These are phyloP conservation scores for Peribolospora kevripleyi DNA, from an alignment of 768 basidiomycete species.

Conservation along the genomic window DNA sequence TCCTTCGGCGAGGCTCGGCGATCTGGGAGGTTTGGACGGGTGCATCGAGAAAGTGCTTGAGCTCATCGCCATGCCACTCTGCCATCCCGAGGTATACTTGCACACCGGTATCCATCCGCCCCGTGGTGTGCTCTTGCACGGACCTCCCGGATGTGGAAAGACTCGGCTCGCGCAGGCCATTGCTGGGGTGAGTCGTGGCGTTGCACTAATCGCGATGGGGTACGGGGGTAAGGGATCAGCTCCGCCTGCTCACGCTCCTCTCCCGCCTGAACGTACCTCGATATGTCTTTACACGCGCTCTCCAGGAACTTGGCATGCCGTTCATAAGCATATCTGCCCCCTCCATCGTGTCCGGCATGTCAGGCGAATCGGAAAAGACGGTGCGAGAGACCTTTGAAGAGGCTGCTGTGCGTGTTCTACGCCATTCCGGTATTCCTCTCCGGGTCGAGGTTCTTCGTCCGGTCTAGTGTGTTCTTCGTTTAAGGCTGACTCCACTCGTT, in stretches of 20 bases:
- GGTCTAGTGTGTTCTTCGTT: not conserved
- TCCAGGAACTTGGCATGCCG: conserved; percentile 66
- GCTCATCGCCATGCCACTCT: conserved; percentile 82
- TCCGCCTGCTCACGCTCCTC: not conserved
- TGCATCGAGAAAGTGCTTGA: conserved; percentile 85
- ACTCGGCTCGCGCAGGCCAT: conserved; percentile 83
- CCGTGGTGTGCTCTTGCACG: conserved; percentile 72
- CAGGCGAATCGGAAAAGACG: conserved; percentile 92
- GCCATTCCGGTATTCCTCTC: not conserved
- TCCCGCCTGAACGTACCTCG: not conserved
- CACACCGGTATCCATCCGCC: conserved; percentile 83
- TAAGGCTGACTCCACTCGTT: conserved; percentile 64
- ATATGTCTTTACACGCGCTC: no score
- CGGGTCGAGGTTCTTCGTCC: not conserved
- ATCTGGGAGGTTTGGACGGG: conserved; percentile 63
- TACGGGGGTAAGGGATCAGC: not conserved
- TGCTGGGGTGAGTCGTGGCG: conserved; percentile 44
- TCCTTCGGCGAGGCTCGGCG: conserved; percentile 49
- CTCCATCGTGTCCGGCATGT: conserved; percentile 91
- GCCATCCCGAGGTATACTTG: conserved; percentile 83
- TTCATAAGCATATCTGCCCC: conserved; percentile 91
- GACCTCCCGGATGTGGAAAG: conserved; percentile 93
- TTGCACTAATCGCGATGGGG: no score
- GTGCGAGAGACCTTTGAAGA: conserved; percentile 90
- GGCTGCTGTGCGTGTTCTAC: conserved; percentile 43